phyloP scores from a whole-genome alignment of 2,329 filamentous ascomycete species.

The Venturia oleaginea region DNA sequence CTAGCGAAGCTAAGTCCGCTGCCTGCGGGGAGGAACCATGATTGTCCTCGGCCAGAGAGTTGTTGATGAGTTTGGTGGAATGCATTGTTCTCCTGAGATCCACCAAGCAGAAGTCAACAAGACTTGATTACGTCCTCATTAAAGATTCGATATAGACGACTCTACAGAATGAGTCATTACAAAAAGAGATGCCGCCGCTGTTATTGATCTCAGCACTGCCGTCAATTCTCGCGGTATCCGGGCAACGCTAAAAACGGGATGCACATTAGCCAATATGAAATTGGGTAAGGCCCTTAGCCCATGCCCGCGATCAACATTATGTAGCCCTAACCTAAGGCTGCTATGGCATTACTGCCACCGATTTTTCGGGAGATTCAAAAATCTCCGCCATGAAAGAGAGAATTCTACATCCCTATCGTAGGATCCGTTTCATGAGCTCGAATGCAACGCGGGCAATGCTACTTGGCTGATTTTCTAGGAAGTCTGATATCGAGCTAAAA shows the following conservation, averaged over 20 bases:
- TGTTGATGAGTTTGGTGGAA: background rate
- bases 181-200: background rate
- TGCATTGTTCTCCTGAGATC: background rate
- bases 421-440: too few species aligned
- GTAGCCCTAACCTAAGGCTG: background rate
- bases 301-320: too few species aligned
- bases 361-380: background rate
- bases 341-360: background rate
- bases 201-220: slow-evolving; percentile 3
- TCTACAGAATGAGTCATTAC: background rate
- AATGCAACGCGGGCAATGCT: too few species aligned
- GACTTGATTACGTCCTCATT: background rate
- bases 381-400: background rate
- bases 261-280: too few species aligned
- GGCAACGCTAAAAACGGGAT: too few species aligned
- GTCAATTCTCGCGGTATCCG: too few species aligned
- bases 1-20: background rate
- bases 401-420: too few species aligned
- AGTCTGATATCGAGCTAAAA: too few species aligned
- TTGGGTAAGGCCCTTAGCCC: too few species aligned
- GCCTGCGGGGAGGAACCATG: background rate
- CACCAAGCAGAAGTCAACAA: background rate
- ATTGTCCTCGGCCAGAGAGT: background rate
- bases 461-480: too few species aligned
- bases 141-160: background rate